Evolutionary conservation across 129 eudicot species (phyloP), one percentile per base, ranked within the genome.

Genomic region (Logfia minima): DNA sequence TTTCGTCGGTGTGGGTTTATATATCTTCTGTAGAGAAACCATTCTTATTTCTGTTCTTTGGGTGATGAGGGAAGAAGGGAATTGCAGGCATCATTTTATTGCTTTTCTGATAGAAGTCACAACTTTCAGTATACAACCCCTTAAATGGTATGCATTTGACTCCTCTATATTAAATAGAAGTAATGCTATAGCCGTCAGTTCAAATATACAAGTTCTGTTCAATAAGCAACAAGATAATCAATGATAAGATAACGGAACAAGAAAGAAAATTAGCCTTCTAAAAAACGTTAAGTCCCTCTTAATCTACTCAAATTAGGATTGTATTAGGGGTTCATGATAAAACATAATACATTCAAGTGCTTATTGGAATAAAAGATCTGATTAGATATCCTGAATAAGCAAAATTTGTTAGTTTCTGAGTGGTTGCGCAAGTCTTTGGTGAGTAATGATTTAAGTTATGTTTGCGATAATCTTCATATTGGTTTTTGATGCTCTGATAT

Each of bases 71-170:
- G 34, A 63, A 63, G 68, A 24, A 0, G 68, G 39, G 21, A 2
- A 16, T 63, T 63, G 68, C 68, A 63, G 68, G 37, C 68, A 31
- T 64, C 23, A 7, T 65, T 29, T 29, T 64, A 29, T 64, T 65
- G 70, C 70, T 11, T 28, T 26, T 28, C 68, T 13, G 70, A 65
- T 31, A 62, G 68, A 64, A 64, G 68, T 64, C 19, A 29, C 68
- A 45, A 45, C 17, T 45, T 13, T 45, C 17, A 45, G 52, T 0
- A 45, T 43, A 2, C 4, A 11, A 11, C 52, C 0, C 11, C 4
- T 65, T 8, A 64, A 64, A 24, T 64, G 41, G 19, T 64, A 13
- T 31, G 39, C 6, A 16, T 14, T 16, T 13, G 21, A 5, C 41
- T 64, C 39, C 17, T 21, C 19, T 26, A 65, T 8, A 16, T 65